Conservation (phyloP, 2,329 filamentous ascomycete genomes). For the Chrysosporium queenslandicum region DNA sequence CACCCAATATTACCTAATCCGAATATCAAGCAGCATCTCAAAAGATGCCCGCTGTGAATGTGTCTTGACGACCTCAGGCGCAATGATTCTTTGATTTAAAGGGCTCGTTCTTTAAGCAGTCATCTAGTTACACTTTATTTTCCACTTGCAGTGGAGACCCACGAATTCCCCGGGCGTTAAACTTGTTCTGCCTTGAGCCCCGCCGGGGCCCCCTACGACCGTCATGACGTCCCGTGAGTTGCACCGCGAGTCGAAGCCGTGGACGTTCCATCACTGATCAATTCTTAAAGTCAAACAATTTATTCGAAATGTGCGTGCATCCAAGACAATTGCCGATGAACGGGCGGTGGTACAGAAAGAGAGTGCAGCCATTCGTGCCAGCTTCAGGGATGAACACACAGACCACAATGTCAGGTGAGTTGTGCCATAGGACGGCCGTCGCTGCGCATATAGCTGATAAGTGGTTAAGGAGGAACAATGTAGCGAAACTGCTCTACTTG, state of each 20-base stretch:
- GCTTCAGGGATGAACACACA: conserved; percentile 92
- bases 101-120: background rate
- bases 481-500: conserved; percentile 93
- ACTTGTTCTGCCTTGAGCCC: conserved; percentile 20
- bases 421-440: background rate
- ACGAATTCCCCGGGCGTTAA: conserved; percentile 6
- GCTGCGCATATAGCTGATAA: conserved; percentile 4
- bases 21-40: background rate
- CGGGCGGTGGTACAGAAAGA: conserved; percentile 97
- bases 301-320: conserved; percentile 95
- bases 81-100: background rate
- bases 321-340: conserved; percentile 98
- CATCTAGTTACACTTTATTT: background rate
- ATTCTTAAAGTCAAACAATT: conserved; percentile 83
- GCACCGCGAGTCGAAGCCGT: conserved; percentile 17
- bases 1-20: background rate
- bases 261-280: conserved; percentile 22
- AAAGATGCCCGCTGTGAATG: background rate
- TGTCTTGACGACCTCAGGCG: background rate
- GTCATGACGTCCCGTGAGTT: conserved; percentile 50
- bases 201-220: conserved; percentile 42
- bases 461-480: conserved; percentile 77
- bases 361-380: conserved; percentile 92
- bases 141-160: background rate
- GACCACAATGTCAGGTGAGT: conserved; percentile 80